Evolutionary conservation across 495 filamentous ascomycete species (phyloP), one percentile per base, ranked within the genome.

Genomic region (Penicillium lagena): DNA sequence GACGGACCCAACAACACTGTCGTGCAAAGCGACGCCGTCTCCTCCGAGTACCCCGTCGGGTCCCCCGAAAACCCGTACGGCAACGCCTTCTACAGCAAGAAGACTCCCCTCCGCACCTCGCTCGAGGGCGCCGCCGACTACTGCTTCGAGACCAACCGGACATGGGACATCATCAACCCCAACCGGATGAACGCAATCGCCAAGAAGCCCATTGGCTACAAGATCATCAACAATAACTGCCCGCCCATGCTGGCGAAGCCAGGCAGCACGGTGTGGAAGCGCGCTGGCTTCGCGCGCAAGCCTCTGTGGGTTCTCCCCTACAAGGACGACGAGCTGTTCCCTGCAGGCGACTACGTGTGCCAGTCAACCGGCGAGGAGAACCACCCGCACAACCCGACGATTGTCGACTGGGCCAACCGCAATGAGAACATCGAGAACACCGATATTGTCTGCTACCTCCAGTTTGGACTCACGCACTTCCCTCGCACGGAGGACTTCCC

Each of bases 401-500:
- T 67, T 7, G 39, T 59, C 6, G 62, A 64, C 49, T 65, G 72
- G 72, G 76, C 74, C 5, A 55, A 55, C 4, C 66, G 78, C 9
- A 60, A 69, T 12, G 78, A 82, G 14, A 58, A 61, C 37, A 76
- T 82, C 39, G 60, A 63, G 4, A 77, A 79, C 54, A 62, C 59
- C 17, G 73, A 80, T 46, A 68, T 79, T 35, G 78, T 82, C 7
- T 66, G 76, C 37, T 82, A 75, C 58, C 47, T 81, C 9, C 75
- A 79, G 51, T 82, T 82, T 43, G 78, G 78, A 10, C 62, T 82
- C 39, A 78, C 78, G 29, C 78, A 82, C 52, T 66, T 77, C 37
- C 74, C 77, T 2, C 59, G 78, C 6, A 63, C 67, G 8, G 79
- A 82, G 55, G 79, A 82, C 49, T 82, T 79, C 61, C 79, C 79